Evolutionary conservation across 2,329 filamentous ascomycete species (phyloP), one percentile per base, ranked within the genome.

Genomic region (Fusarium haematococcum): DNA sequence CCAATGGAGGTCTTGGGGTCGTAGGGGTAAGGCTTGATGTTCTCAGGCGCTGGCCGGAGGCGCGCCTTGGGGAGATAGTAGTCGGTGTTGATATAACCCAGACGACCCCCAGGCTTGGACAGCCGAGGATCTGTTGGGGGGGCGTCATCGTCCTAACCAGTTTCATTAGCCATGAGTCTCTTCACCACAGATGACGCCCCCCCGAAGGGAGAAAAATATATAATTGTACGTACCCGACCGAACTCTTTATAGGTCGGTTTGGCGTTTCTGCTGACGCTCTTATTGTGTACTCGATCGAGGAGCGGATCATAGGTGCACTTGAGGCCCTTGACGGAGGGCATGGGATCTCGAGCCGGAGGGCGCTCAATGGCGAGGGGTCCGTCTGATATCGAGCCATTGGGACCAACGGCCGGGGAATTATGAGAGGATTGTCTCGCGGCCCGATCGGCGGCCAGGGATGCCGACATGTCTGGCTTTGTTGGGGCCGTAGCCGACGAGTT

Each of bases 1-100:
- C 95, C 96, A 77, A 97, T 91, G 3, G 96, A 97, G 6, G 94
- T 95, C 77, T 91, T 91, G 6, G 91, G 85, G 81, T 98, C 95
- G 83, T 95, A 97, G 30, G 90, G 84, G 83, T 97, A 98, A 25
- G 93, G 92, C 80, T 91, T 94, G 61, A 98, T 85, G 70, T 93
- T 92, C 83, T 98, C 97, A 1, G 93, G 93, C 32, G 93, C 89
- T 77, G 89, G 90, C 80, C 90, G 93, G 80, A 92, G 85, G 78
- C 90, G 94, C 74, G 91, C 92, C 85, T 92, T 96, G 80, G 88
- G 90, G 68, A 89, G 90, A 85, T 90, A 92, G 83, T 88, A 92
- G 79, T 92, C 91, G 82, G 90, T 90, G 74, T 92, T 92, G 83
- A 92, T 92, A 78, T 92, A 92, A 76, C 88, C 89, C 69, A 92